Evolutionary conservation across 1,139 yeast species (phyloP), one percentile per base, ranked within the genome.

Genomic region (Candida tropicalis): DNA sequence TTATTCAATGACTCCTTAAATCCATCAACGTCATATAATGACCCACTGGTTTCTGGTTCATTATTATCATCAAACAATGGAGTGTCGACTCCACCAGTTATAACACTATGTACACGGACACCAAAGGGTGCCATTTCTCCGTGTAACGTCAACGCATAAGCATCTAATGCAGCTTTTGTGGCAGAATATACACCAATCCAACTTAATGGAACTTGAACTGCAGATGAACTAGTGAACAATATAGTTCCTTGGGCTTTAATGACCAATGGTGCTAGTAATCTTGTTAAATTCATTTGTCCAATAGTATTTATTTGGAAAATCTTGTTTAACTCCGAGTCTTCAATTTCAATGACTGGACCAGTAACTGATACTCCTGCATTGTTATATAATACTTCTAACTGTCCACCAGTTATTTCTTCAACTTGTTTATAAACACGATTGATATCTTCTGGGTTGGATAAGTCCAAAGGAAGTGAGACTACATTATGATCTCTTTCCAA

Each of bases 91-190:
- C 70, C 73, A 2, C n/a, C n/a, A n/a, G n/a, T 68, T 32, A 70
- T 66, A 6, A 70, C 62, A 36, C 65, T 58, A 48, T 68, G 68
- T 6, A 70, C 75, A 17, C 57, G 44, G 8, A 66, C 71, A 1
- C 66, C 73, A 43, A 66, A 66, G 0, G 74, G 74, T 42, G 53
- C 47, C 65, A 87, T 59, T 62, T 87, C 95, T 27, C 84, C 57
- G 38, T 84, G 78, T 43, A 87, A 67, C 2, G 75, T 73, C 40
- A 77, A 72, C 1, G 87, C 86, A 58, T 82, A 87, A 47, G 77
- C 82, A 56, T 84, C 88, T 42, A 87, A 77, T 1, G 95, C 95
- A 2, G 95, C 89, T 49, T 70, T 69, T 32, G 71, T 61, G 3
- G 74, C 58, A 47, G 65, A 58, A 50, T 69, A 70, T 17, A 57